Conservation (phyloP, 1,139 yeast genomes). For the Sugiyamaella paludigena region DNA sequence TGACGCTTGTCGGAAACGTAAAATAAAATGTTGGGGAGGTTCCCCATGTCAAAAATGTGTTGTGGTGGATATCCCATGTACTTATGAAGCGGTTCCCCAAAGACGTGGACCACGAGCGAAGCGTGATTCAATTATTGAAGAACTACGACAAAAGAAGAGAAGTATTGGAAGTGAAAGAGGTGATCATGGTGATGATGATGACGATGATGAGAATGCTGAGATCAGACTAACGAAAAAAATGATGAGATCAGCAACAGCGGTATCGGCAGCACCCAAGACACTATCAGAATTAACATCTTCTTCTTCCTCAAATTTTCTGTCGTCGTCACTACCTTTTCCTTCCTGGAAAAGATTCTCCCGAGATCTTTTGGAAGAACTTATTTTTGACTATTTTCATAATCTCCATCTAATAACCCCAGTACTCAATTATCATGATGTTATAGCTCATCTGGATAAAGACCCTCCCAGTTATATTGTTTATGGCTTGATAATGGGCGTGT, state of each 20-base stretch:
- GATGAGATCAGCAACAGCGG: not conserved
- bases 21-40: slow-evolving; percentile 21
- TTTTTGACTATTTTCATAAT: slow-evolving; percentile 15
- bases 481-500: slow-evolving; percentile 17
- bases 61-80: slow-evolving; percentile 14
- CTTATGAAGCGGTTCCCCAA: slow-evolving; percentile 18
- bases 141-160: slow-evolving; percentile 9
- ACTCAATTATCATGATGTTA: slow-evolving; percentile 12
- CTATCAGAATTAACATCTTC: not conserved
- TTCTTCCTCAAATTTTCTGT: not conserved
- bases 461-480: slow-evolving; percentile 11
- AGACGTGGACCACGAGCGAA: slow-evolving; percentile 18
- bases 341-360: slow-evolving; percentile 11
- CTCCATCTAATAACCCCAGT: slow-evolving; percentile 22
- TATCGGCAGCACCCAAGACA: not conserved
- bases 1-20: slow-evolving; percentile 25
- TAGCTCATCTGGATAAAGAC: slow-evolving; percentile 13
- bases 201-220: no score
- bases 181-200: not conserved
- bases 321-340: not conserved
- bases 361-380: slow-evolving; percentile 12
- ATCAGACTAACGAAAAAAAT: no score
- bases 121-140: slow-evolving; percentile 19
- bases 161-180: not conserved
- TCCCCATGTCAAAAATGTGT: slow-evolving; percentile 22